phyloP scores from a whole-genome alignment of 164 flowering plant genomes.

The Brasenia schreberi region DNA sequence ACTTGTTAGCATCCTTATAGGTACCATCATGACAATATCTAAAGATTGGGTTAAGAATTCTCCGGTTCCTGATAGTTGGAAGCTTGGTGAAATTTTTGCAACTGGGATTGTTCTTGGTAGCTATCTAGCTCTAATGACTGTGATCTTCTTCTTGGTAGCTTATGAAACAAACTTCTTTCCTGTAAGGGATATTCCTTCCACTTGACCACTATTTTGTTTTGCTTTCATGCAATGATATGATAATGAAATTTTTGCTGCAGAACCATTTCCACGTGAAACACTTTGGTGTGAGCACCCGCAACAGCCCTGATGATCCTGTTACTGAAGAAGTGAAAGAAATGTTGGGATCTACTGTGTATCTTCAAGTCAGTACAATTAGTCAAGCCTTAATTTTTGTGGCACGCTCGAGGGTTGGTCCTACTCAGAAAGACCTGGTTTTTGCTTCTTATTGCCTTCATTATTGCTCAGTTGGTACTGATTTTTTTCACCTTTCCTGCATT shows the following conservation, averaged over 20 bases:
- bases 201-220: background rate
- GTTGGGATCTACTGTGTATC: slow-evolving; percentile 49
- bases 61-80: slow-evolving; percentile 88
- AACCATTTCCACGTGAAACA: slow-evolving; percentile 20
- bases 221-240: background rate
- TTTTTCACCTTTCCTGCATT: background rate
- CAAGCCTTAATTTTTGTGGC: slow-evolving; percentile 68
- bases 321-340: slow-evolving; percentile 6
- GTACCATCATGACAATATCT: slow-evolving; percentile 88
- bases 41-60: slow-evolving; percentile 83
- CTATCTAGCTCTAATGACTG: slow-evolving; percentile 84
- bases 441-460: slow-evolving; percentile 43
- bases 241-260: slow-evolving; percentile 7
- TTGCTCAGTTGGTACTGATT: slow-evolving; percentile 45
- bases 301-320: background rate
- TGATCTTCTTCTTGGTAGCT: slow-evolving; percentile 78
- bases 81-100: slow-evolving; percentile 65
- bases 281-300: slow-evolving; percentile 11
- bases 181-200: slow-evolving; percentile 18
- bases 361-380: slow-evolving; percentile 64
- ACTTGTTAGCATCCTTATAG: slow-evolving; percentile 11
- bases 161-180: slow-evolving; percentile 72
- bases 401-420: slow-evolving; percentile 57
- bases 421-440: slow-evolving; percentile 54
- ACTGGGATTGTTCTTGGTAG: slow-evolving; percentile 70